Base-by-base conservation (phyloP, 1,284 basidiomycete genomes). In the Neotropicomus parvogracilis region DNA sequence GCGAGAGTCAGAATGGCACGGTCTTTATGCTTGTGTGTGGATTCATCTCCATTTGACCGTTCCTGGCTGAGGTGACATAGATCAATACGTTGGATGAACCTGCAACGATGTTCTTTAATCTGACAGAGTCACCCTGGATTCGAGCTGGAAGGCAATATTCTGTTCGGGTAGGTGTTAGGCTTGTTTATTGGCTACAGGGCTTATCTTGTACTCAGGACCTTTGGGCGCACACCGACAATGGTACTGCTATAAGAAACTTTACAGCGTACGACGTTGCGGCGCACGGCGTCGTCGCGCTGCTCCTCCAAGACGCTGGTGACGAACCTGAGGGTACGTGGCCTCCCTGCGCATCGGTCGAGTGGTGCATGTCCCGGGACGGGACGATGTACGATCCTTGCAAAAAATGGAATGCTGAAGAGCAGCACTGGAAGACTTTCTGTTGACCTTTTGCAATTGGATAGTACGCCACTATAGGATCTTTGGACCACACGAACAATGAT, bases 71-170 rank as follows among this genome's bases (percentile, higher is more conserved):
- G 17, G 34, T 48, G 37, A 16, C 12, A 20, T 42, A 79, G 76
- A 62, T 80, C 31, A 80, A 79, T 44, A 73, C 71, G 11, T 66
- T 81, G 32, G 71, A 81, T 54, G 64, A 78, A 56, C 70, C 80
- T 4, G 71, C 78, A 1, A 70, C 73, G 49, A 70, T 85, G 75
- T 75, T 69, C 58, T 85, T 85, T 65, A 81, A 73, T 52, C 64
- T 86, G 46, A 81, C 80, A 3, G 81, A 85, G 57, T 83, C 81
- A 1, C 82, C 83, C 1, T 85, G 81, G 81, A 77, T 85, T 54
- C 74, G 79, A 39, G 81, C 81, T 1, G 83, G 83, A 27, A 69
- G 79, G 41, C 75, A 81, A 56, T 84, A 85, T 55, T 59, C 72
- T 20, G 78, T 85, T 44, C 70, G 81, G 45, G 81, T 83, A 63